Base-by-base conservation (phyloP, 1,284 basidiomycete genomes). In the Fomitopsis pinicola region DNA sequence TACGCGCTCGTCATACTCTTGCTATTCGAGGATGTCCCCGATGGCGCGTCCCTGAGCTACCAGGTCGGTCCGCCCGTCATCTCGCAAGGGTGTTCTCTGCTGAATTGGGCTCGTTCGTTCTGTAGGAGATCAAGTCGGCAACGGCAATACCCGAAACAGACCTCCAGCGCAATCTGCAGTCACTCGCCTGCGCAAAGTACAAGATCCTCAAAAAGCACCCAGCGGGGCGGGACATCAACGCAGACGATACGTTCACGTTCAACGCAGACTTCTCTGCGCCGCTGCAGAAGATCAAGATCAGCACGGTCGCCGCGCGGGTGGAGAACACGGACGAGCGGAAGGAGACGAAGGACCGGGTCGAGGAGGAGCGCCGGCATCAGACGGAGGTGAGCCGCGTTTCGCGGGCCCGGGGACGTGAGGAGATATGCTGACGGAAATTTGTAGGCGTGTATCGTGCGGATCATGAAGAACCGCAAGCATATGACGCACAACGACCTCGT, bases 391-490 rank as follows among this genome's bases (percentile, higher is more conserved):
- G 83, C 77, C 8, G 14, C 26, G 42, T 64, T 30, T 54, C 62
- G 17, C 33, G n/a, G 35, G n/a, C 59, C n/a, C 33, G 53, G 63
- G 30, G 30, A 5, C 26, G 30, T n/a, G 30, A n/a, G 33, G 28
- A 2, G 30, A 30, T 45, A 58, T 6, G 33, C 63, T 55, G 40
- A 15, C 59, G 19, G 35, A 62, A 19, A 28, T 52, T 35, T 42
- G 22, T 66, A 97, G 94, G 96, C 96, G 1, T 98, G 94, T 71
- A 92, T 99, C 63, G 97, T 99, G 28, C 88, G 97, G 44, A 89
- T 98, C 42, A 99, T 99, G 97, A 99, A 99, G 78, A 90, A 95
- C 71, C 80, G 96, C 63, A 98, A 98, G 74, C 84, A 85, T 60
- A 88, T 98, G 85, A 77, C 80, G 6, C 95, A 98, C 72, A 94